Evolutionary conservation across 2,329 filamentous ascomycete species (phyloP).

Genomic region (Sporothrix brunneoviolacea): DNA sequence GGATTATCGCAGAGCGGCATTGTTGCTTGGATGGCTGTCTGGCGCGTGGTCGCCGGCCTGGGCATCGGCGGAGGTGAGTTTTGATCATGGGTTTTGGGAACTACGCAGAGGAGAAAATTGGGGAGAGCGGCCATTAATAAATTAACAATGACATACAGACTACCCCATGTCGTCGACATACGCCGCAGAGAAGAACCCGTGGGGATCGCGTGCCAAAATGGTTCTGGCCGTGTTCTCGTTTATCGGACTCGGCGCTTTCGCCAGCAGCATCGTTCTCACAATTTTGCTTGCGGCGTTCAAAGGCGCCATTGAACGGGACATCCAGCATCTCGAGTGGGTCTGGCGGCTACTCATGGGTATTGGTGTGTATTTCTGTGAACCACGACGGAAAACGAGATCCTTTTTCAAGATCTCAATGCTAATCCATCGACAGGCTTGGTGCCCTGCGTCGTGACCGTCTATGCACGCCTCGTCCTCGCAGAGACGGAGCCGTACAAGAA

Average conservation of each 20-base stretch:
- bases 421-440: too few species aligned
- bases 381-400: too few species aligned
- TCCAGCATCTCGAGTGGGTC: conserved; percentile 58
- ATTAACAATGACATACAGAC: too few species aligned
- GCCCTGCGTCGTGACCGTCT: too few species aligned
- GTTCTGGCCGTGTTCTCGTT: conserved; percentile 67
- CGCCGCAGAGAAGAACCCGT: conserved; percentile 78
- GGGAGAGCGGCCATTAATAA: too few species aligned
- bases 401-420: too few species aligned
- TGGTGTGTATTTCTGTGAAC: too few species aligned
- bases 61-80: conserved; percentile 72
- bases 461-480: too few species aligned
- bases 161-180: conserved; percentile 77
- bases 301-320: conserved; percentile 37
- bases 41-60: conserved; percentile 35
- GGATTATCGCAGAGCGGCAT: not conserved
- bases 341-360: conserved; percentile 79
- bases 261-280: conserved; percentile 62
- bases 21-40: conserved; percentile 10
- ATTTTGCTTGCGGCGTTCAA: conserved; percentile 62
- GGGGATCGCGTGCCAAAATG: conserved; percentile 75
- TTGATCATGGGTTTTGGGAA: too few species aligned
- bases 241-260: conserved; percentile 76
- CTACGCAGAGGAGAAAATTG: too few species aligned
- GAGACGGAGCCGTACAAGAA: too few species aligned